Base-by-base conservation (phyloP, 768 basidiomycete genomes). In the Mycena vitilis region DNA sequence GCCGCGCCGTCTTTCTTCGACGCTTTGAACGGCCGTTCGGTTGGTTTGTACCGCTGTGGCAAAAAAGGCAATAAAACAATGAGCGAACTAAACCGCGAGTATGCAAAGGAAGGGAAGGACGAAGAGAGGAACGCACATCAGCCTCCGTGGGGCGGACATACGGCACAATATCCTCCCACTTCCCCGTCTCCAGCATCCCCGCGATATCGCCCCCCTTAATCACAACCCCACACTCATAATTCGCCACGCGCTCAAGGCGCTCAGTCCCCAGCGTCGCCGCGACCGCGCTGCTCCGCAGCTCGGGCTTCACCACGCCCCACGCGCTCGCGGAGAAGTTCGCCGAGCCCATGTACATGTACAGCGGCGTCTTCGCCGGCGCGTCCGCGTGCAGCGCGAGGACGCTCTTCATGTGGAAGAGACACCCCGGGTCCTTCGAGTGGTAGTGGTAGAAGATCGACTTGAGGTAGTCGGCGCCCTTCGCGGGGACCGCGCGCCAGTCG, bases 111-210 rank as follows among this genome's bases (percentile, higher is more conserved):
- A 34, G 23, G 5, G 2, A 7, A n/a, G 13, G 11, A 40, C 22
- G 7, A 37, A 18, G 15, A 2, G 6, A 7, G 13, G 37, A 12
- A 61, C 66, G 22, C 52, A 67, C 60, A 42, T 51, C 60, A 18
- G 23, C 54, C 5, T 38, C 60, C 22, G 53, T 48, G 37, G 66
- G 66, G 20, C 66, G 45, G 38, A 13, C 37, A 44, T 67, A 67
- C 47, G 66, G 66, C 11, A 67, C 55, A 38, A 67, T 40, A 16
- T 67, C 60, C 60, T 51, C 34, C 66, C 66, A 67, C 6, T 57
- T 16, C 12, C 13, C 36, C 53, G 59, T 61, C 54, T 67, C 66
- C 6, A 67, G 34, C 66, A 67, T 67, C 45, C 54, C 37, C 54
- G 25, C 53, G 15, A 67, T 67, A 7, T 59, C 37, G 6, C 16